These are phyloP conservation scores for Entomortierella chlamydospora DNA, from an alignment of 192 early-diverging fungal species.

Conservation along the genomic window DNA sequence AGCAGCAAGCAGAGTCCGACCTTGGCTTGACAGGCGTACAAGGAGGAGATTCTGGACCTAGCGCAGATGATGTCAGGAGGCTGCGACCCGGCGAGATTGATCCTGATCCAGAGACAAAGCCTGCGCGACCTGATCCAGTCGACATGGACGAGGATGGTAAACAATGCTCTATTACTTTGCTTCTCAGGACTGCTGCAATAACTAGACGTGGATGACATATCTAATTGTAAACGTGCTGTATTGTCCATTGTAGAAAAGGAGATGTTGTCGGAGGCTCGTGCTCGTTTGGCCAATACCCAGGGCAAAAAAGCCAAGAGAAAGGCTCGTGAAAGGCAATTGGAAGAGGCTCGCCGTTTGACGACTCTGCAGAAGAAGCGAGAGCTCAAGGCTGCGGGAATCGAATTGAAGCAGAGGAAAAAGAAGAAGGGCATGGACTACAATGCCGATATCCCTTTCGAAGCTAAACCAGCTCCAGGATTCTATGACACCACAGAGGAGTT, in stretches of 20 bases:
- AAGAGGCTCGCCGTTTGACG: constrained; percentile 92
- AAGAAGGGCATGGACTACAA: constrained; percentile 93
- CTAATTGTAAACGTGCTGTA: no score
- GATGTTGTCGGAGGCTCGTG: constrained; percentile 98
- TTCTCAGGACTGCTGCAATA: no score
- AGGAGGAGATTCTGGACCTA: constrained; percentile 79
- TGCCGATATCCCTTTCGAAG: constrained; percentile 96
- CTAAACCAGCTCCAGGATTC: constrained; percentile 88
- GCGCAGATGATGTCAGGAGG: constrained; percentile 85
- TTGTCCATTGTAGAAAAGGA: constrained; percentile 82
- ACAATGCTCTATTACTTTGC: no score
- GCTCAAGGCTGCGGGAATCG: constrained; percentile 98
- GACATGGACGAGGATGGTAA: constrained; percentile 97
- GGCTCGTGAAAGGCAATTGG: constrained; percentile 96
- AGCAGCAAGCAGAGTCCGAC: constrained; percentile 78
- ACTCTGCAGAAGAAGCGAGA: constrained; percentile 94
- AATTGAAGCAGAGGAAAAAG: constrained; percentile 76
- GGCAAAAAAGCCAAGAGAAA: constrained; percentile 99
- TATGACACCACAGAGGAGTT: constrained; percentile 93
- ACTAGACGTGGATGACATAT: no score
- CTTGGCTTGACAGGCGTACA: constrained; percentile 72
- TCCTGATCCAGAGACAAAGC: constrained; percentile 95
- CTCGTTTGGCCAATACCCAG: constrained; percentile 98
- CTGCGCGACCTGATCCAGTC: constrained; percentile 97
- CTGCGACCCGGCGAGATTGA: constrained; percentile 97